Conservation (phyloP, 192 early-diverging fungal genomes). For the Coemansia sp. region DNA sequence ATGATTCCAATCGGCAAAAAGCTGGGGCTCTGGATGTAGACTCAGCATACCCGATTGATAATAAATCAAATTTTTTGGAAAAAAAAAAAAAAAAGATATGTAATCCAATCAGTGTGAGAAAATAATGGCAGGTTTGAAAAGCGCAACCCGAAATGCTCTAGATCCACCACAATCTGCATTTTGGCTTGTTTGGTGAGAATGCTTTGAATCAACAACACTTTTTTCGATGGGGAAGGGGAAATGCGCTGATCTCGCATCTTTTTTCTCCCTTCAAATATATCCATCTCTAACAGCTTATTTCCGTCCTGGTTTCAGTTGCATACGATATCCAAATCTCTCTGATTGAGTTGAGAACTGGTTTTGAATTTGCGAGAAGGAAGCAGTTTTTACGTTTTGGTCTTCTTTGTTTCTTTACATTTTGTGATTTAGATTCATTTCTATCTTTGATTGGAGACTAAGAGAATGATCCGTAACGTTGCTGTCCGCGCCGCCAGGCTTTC, state of each 20-base stretch:
- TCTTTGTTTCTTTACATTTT: constrained; percentile 2
- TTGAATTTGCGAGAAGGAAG: constrained; percentile 5
- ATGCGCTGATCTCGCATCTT: constrained; percentile 2
- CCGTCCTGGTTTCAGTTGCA: background rate
- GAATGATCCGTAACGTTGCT: constrained; percentile 66
- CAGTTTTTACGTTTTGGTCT: background rate
- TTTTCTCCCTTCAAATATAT: background rate
- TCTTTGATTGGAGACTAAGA: background rate
- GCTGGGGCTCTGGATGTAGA: too few relatives aligned
- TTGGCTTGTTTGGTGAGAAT: background rate
- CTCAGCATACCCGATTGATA: too few relatives aligned
- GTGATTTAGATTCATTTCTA: constrained; percentile 13
- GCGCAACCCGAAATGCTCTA: background rate
- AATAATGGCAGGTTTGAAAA: background rate
- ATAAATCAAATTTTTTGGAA: too few relatives aligned
- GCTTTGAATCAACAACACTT: background rate
- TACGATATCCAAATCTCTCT: background rate
- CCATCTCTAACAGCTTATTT: background rate
- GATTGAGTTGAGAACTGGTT: background rate
- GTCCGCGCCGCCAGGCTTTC: constrained; percentile 55
- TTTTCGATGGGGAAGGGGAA: background rate
- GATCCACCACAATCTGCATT: background rate
- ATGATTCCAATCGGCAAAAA: too few relatives aligned
- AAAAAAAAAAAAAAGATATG: too few relatives aligned
- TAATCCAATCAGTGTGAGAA: background rate